These are phyloP conservation scores for Wickerhamomyces subpelliculosus DNA, from an alignment of 805 yeast species.

Conservation along the genomic window DNA sequence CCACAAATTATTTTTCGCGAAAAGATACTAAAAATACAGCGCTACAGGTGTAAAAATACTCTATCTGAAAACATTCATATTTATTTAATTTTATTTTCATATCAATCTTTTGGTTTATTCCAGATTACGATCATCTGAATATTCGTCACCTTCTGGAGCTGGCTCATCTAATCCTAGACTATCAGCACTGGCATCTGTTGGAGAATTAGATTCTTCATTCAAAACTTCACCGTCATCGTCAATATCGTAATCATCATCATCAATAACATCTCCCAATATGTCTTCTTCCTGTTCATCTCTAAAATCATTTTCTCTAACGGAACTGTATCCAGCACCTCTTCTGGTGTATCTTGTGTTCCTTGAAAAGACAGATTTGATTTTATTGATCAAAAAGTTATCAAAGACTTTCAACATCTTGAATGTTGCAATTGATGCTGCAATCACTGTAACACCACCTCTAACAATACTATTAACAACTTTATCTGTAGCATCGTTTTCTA, in stretches of 20 bases:
- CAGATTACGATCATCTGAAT: conserved; percentile 2
- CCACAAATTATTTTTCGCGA: no score
- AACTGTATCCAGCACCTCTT: conserved; percentile 17
- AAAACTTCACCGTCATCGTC: conserved; percentile 18
- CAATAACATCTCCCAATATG: conserved; percentile 16
- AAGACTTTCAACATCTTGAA: conserved; percentile 22
- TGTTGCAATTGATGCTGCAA: conserved; percentile 25
- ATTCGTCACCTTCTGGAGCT: not conserved
- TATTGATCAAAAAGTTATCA: conserved; percentile 12
- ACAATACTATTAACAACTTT: conserved; percentile 44
- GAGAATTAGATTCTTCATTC: conserved; percentile 13
- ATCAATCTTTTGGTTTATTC: not conserved
- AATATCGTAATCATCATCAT: conserved; percentile 19
- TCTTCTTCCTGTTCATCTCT: conserved; percentile 17
- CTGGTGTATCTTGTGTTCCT: conserved; percentile 16
- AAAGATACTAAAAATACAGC: not conserved
- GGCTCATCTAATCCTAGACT: conserved; percentile 1
- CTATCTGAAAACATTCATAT: not conserved
- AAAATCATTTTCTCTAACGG: conserved; percentile 14
- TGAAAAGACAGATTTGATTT: conserved; percentile 10
- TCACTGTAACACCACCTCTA: conserved; percentile 27
- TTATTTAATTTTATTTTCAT: not conserved
- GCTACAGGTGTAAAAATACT: not conserved
- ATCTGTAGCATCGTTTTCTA: conserved; percentile 47
- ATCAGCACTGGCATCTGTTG: conserved; percentile 5